These are phyloP conservation scores for Phytophthora cactorum DNA, from an alignment of 352 stramenopile species.

Conservation along the genomic window DNA sequence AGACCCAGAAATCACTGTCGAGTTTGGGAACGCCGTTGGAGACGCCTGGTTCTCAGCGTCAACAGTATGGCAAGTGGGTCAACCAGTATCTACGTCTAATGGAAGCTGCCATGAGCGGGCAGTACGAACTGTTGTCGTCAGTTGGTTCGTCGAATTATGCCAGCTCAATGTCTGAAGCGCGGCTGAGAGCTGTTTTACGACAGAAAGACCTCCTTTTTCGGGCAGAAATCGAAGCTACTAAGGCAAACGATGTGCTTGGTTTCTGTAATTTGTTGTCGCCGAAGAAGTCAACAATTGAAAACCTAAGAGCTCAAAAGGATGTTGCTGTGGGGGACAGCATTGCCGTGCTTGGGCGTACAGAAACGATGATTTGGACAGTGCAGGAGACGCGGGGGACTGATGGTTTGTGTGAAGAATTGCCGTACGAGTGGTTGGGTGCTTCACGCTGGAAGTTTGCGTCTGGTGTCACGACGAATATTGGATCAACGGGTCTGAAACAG, in stretches of 20 bases:
- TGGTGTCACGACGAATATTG: neutral
- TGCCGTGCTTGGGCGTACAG: slow-evolving; percentile 8
- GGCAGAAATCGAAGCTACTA: slow-evolving; percentile 29
- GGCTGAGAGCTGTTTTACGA: slow-evolving; percentile 34
- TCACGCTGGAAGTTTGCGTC: slow-evolving; percentile 29
- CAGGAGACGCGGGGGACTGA: slow-evolving; percentile 18
- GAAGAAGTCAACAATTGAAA: slow-evolving; percentile 1
- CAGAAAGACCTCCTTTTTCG: slow-evolving; percentile 39
- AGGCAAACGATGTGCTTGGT: slow-evolving; percentile 1
- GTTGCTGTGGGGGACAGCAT: slow-evolving; percentile 29
- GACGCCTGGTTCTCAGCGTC: slow-evolving; percentile 30
- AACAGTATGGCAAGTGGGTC: slow-evolving; percentile 41
- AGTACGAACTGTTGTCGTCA: slow-evolving; percentile 36
- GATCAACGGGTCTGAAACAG: slow-evolving; percentile 27
- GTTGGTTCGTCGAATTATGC: neutral
- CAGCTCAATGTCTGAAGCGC: neutral
- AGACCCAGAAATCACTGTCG: slow-evolving; percentile 24
- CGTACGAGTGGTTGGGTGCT: slow-evolving; percentile 28
- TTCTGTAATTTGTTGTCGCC: slow-evolving; percentile 1
- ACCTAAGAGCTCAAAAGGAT: neutral
- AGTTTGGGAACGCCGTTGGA: slow-evolving; percentile 36
- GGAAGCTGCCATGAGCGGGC: slow-evolving; percentile 39
- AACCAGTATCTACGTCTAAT: slow-evolving; percentile 45
- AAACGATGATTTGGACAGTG: slow-evolving; percentile 21
- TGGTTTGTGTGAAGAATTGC: slow-evolving; percentile 4